Conservation (phyloP, 2,329 filamentous ascomycete species). For the Nothopassalora personata region DNA sequence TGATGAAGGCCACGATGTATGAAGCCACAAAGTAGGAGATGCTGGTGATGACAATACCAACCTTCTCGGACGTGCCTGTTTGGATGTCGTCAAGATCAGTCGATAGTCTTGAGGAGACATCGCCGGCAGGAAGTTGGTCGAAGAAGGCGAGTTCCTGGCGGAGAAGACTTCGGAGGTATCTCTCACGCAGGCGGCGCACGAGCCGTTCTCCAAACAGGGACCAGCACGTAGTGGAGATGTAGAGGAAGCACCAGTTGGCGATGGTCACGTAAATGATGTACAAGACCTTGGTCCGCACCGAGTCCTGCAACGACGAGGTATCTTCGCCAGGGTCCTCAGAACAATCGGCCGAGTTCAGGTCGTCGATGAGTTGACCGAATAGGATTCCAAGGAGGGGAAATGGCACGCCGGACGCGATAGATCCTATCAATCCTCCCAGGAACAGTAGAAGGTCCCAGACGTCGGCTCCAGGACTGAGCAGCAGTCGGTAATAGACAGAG, state of each 20-base stretch:
- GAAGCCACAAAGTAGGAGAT: conserved; percentile 62
- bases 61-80: conserved; percentile 65
- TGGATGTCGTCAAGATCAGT: conserved; percentile 63
- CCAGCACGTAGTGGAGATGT: conserved; percentile 60
- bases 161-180: conserved; percentile 55
- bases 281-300: conserved; percentile 55
- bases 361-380: conserved; percentile 59
- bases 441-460: conserved; percentile 13
- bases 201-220: conserved; percentile 59
- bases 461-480: conserved; percentile 12
- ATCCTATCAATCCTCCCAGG: conserved; percentile 11
- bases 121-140: conserved; percentile 57
- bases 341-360: conserved; percentile 56
- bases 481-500: conserved; percentile 13
- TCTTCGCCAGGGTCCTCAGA: conserved; percentile 29
- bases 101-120: conserved; percentile 59
- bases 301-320: conserved; percentile 35
- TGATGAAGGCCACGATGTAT: conserved; percentile 63
- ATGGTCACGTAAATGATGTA: conserved; percentile 59
- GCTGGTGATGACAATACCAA: conserved; percentile 58
- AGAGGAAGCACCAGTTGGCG: conserved; percentile 51
- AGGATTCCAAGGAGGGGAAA: conserved; percentile 61
- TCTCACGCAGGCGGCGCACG: conserved; percentile 57
- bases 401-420: conserved; percentile 54
- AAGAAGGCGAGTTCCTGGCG: conserved; percentile 60